A percentile compares a stretch with the other conserved stretches of the same genome.
These are phyloP conservation scores for Trapa bicornis DNA, from an alignment of 345 rosid genomes.

Conservation along the genomic window DNA sequence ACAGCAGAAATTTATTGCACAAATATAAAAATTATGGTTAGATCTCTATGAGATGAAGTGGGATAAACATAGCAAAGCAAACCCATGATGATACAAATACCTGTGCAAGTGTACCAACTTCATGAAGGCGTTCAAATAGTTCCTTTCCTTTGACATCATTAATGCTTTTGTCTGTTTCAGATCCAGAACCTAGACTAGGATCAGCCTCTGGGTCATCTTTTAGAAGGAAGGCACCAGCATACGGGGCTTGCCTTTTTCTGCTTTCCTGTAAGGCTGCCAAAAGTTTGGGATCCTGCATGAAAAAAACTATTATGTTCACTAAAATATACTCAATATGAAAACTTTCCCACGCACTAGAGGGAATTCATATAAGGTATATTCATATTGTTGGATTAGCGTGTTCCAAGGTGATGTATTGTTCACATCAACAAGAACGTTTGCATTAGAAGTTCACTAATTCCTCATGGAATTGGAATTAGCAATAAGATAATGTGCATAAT, in stretches of 20 bases:
- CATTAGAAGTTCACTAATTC: not conserved
- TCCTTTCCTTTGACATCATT: slow-evolving; percentile 73
- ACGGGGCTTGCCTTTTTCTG: slow-evolving; percentile 88
- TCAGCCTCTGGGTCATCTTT: slow-evolving; percentile 76
- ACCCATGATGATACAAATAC: slow-evolving; percentile 16
- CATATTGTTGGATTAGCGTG: not conserved
- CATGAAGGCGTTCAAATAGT: slow-evolving; percentile 62
- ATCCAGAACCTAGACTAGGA: slow-evolving; percentile 39
- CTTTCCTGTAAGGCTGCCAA: slow-evolving; percentile 88
- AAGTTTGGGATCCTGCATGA: slow-evolving; percentile 70
- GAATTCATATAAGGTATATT: not conserved
- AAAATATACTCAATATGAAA: not conserved
- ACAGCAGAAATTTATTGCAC: not conserved
- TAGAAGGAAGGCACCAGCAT: slow-evolving; percentile 93
- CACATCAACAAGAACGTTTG: too few species aligned
- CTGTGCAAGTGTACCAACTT: slow-evolving; percentile 99
- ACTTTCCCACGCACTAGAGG: not conserved
- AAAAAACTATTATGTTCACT: not conserved
- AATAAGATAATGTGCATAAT: not conserved
- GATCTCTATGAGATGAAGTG: too few species aligned
- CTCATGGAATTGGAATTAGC: not conserved
- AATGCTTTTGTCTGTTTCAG: slow-evolving; percentile 60
- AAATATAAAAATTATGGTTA: too few species aligned
- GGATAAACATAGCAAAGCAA: too few species aligned
- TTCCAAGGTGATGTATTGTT: not conserved